These are phyloP conservation scores for Gonium pectorale DNA, from an alignment of 139 green algal species.

Conservation along the genomic window DNA sequence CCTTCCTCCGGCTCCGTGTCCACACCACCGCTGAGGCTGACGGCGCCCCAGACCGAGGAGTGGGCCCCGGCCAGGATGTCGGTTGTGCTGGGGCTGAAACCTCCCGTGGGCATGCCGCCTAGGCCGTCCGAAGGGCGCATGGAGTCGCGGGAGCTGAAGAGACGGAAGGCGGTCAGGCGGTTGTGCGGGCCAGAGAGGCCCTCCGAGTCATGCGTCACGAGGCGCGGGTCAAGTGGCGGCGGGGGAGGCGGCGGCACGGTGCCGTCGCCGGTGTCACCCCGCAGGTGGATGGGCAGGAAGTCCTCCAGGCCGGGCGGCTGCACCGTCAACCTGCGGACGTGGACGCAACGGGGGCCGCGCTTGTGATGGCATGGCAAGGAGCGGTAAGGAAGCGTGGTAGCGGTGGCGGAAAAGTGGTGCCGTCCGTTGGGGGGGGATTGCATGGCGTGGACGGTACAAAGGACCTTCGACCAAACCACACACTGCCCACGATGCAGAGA, in stretches of 20 bases:
- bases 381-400: too few species aligned
- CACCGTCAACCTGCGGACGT: neutral
- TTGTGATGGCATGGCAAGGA: too few species aligned
- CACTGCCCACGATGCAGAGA: too few species aligned
- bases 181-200: neutral
- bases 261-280: neutral
- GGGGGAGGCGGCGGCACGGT: constrained; percentile 18
- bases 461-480: too few species aligned
- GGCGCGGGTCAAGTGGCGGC: neutral
- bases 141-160: neutral
- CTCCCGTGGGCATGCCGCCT: neutral
- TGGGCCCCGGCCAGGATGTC: neutral
- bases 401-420: too few species aligned
- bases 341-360: too few species aligned
- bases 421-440: too few species aligned
- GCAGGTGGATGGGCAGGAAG: constrained; percentile 1
- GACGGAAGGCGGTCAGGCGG: constrained; percentile 25
- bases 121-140: neutral
- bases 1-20: too few species aligned
- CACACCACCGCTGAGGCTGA: constrained; percentile 20
- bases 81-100: neutral
- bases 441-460: too few species aligned
- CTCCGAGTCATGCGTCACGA: too few species aligned
- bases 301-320: neutral
- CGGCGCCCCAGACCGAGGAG: neutral